A percentile compares a stretch with the other conserved stretches of the same genome.
These are phyloP conservation scores for Lathyrus oleraceus DNA, from an alignment of 306 rosid genomes.

Conservation along the genomic window DNA sequence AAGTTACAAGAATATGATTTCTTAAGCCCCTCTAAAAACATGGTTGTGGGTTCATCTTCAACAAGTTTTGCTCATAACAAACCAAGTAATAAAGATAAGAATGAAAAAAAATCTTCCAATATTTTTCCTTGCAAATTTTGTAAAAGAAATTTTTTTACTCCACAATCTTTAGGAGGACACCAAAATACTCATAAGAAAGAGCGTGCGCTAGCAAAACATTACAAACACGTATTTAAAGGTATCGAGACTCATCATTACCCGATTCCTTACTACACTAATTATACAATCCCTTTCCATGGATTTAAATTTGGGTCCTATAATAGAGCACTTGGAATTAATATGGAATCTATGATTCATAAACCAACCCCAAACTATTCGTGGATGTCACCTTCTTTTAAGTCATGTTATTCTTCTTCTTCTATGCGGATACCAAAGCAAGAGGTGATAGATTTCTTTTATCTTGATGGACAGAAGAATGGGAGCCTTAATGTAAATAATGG, in stretches of 20 bases:
- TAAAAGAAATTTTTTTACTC: constrained; percentile 64
- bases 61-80: not conserved
- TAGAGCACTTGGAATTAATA: constrained; percentile 51
- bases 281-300: constrained; percentile 20
- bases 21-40: constrained; percentile 28
- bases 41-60: not conserved
- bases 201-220: constrained; percentile 63
- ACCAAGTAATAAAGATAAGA: not conserved
- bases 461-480: not conserved
- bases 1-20: constrained; percentile 36
- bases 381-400: constrained; percentile 11
- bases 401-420: constrained; percentile 6
- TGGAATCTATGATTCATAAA: constrained; percentile 68
- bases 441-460: not conserved
- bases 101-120: constrained; percentile 27
- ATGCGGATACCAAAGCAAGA: not conserved
- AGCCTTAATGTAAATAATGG: not conserved
- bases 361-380: constrained; percentile 43
- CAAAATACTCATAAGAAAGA: constrained; percentile 83
- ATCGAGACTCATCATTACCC: constrained; percentile 30
- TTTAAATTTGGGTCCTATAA: constrained; percentile 42
- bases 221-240: constrained; percentile 46
- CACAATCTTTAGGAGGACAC: constrained; percentile 86
- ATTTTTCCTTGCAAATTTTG: constrained; percentile 71
- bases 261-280: constrained; percentile 43